Percentiles rank a stretch among this genome's conserved stretches.
These are phyloP conservation scores for Sideroxylon spinosum DNA, from an alignment of 179 eudicot species.

Conservation along the genomic window DNA sequence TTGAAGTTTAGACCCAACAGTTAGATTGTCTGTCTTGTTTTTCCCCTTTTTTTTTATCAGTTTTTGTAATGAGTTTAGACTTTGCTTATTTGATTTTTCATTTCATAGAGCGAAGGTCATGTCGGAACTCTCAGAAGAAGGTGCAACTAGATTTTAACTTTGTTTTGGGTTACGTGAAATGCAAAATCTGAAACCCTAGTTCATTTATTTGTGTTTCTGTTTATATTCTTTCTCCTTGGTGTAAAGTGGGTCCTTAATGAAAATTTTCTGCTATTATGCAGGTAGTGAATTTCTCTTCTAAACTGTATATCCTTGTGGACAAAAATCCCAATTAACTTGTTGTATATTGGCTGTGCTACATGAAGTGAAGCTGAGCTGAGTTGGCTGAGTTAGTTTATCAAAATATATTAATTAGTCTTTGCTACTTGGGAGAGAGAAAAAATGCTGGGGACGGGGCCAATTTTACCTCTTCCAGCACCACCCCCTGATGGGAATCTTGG, in stretches of 20 bases:
- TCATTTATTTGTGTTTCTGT: neutral
- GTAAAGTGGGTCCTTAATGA: neutral
- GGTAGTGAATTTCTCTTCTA: neutral
- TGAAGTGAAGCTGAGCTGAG: neutral
- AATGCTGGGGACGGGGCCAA: constrained; percentile 38
- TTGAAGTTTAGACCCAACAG: neutral
- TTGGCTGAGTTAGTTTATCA: neutral
- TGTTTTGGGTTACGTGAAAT: neutral
- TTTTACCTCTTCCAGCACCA: constrained; percentile 85
- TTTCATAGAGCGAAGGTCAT: neutral
- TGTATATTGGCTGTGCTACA: neutral
- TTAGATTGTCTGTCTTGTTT: neutral
- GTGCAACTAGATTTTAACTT: neutral
- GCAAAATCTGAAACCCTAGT: neutral
- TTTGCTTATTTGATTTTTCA: neutral
- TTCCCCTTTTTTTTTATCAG: neutral
- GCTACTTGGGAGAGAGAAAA: constrained; percentile 13
- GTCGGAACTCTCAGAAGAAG: neutral
- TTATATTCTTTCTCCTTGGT: neutral
- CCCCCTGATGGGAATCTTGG: constrained; percentile 86
- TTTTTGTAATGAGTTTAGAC: neutral
- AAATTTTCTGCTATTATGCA: constrained; percentile 2
- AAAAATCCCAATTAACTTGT: neutral
- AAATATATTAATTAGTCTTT: too few species aligned
- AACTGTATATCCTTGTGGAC: neutral